A percentile compares a stretch with the other conserved stretches of the same genome.
Conservation (phyloP, 495 filamentous ascomycete species). For the Penicillium bialowiezense region DNA sequence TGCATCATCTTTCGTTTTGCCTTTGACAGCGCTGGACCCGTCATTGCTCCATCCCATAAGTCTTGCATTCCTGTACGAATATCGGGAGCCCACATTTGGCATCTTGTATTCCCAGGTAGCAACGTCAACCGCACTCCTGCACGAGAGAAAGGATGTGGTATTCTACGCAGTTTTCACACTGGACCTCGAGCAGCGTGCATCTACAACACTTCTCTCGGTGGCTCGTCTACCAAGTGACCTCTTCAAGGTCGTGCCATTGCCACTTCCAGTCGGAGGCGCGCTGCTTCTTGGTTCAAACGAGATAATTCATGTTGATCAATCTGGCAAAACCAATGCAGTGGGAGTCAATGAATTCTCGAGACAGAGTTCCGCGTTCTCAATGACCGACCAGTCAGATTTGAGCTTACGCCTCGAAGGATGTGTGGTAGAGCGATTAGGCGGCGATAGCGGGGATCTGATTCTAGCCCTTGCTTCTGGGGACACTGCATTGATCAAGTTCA, state of each 20-base stretch:
- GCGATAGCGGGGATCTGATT: slow-evolving; percentile 75
- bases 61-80: slow-evolving; percentile 92
- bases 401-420: slow-evolving; percentile 80
- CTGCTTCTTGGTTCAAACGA: slow-evolving; percentile 86
- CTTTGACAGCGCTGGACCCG: slow-evolving; percentile 82
- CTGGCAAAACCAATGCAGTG: slow-evolving; percentile 87
- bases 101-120: slow-evolving; percentile 74
- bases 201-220: slow-evolving; percentile 87
- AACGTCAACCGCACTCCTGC: slow-evolving; percentile 68
- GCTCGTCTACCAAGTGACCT: slow-evolving; percentile 83
- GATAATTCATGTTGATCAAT: slow-evolving; percentile 93
- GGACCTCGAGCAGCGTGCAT: slow-evolving; percentile 89
- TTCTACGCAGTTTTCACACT: slow-evolving; percentile 93
- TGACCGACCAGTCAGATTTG: slow-evolving; percentile 83
- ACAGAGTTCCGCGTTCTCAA: slow-evolving; percentile 70
- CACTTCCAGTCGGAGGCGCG: slow-evolving; percentile 82
- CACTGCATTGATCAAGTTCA: slow-evolving; percentile 75
- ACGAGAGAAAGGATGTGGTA: slow-evolving; percentile 77
- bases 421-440: slow-evolving; percentile 68
- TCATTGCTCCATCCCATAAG: slow-evolving; percentile 83
- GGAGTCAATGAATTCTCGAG: slow-evolving; percentile 90
- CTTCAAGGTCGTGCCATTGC: slow-evolving; percentile 78
- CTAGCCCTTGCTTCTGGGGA: slow-evolving; percentile 77
- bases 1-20: slow-evolving; percentile 85
- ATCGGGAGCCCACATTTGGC: slow-evolving; percentile 95